Base-by-base conservation (phyloP, 306 rosid genomes). In the Pterocarpus santalinus region DNA sequence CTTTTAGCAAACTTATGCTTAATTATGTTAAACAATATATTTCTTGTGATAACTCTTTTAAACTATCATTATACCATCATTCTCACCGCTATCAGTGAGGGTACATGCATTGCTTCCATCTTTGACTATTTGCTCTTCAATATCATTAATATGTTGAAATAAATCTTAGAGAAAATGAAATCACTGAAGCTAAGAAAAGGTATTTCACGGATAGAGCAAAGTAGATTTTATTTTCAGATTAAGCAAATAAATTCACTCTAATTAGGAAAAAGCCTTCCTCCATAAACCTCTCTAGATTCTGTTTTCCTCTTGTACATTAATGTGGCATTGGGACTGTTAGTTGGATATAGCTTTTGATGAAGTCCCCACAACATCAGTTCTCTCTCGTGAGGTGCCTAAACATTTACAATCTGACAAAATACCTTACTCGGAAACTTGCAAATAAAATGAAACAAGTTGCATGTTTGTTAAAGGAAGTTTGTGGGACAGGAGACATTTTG, bases 41-140 rank as follows among this genome's bases (percentile, higher is more conserved):
- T 82, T 63, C 9, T 83, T 64, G 65, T 83, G 33, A 65, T 61
- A 58, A 47, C 17, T 15, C 14, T 38, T 38, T 78, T 12, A 68
- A 17, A 41, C n/a, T 43, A 62, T 80, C 44, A 56, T 57, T 61
- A 33, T 41, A 30, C 68, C 16, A 9, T 69, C 56, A 46, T 30
- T 35, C 44, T 60, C 12, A 58, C 32, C 65, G n/a, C 65, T 10
- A 60, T 9, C 64, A 33, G 12, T 8, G 34, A 12, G 60, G 73
- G 55, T 65, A 44, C 39, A 38, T 58, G 12, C 28, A 3, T 68
- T 74, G 63, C 72, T 76, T 63, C 52, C 36, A 76, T 51, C 51
- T 51, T 11, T 49, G 4, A 49, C 64, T 47, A 33, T 76, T 51
- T 35, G 63, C 12, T 61, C 8, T 33, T 44, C 16, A 8, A 33